Base-by-base conservation (phyloP, 805 yeast species). In the Tetrapisispora fleetii region DNA sequence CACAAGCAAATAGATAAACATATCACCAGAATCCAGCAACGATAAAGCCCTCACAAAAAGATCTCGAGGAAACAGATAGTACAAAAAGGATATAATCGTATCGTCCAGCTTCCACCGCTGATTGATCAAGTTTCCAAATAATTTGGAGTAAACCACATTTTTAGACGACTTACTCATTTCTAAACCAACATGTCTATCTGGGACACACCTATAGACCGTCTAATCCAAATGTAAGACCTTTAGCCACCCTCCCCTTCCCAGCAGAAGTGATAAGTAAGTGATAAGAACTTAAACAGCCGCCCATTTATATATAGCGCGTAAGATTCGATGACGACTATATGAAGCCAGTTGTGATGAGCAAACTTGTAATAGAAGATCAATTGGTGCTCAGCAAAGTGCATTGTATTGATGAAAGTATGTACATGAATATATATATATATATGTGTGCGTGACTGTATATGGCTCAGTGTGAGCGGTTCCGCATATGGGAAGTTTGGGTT, bases 1-100 rank as follows among this genome's bases (percentile, higher is more conserved):
- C 18, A 57, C 58, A 3, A 58, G 51, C 9, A 58, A 45, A 49
- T 67, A 67, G 13, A 67, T 57, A 43, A 67, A 63, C 64, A 64
- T 58, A 44, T 64, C 59, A 32, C 51, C 51, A 4, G 69, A 62
- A 19, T 67, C 70, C 14, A 67, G 40, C 17, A 67, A 48, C 0
- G 70, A 67, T 14, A 67, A 46, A 5, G 68, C 68, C 38, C 61
- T 54, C 10, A 67, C 58, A 43, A 64, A 63, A 17, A 64, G 48
- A 17, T 64, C 68, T 37, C 59, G 47, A 1, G 68, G 67, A 37
- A 62, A 63, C 47, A 64, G 47, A 43, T 61, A 64, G 43, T 61
- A 59, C 10, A 65, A 49, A 28, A 65, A 67, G 4, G 65, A 58
- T 8, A 59, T 56, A 17, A 64, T 56, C 2, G 59, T 56, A 19